Evolutionary conservation across 495 filamentous ascomycete genomes (phyloP), one percentile per base, ranked within the genome.

Genomic region (Daldinia caldariorum): DNA sequence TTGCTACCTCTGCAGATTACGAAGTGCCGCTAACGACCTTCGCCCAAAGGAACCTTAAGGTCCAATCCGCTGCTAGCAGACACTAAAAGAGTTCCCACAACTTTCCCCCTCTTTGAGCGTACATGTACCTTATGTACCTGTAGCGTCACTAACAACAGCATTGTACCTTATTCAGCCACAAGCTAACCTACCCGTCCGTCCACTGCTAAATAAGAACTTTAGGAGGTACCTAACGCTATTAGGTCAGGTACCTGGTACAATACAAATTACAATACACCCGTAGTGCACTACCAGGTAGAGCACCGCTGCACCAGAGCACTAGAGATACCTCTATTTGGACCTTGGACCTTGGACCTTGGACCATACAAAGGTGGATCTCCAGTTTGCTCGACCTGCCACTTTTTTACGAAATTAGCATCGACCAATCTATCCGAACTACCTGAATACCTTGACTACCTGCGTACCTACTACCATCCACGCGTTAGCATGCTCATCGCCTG

Each of bases 351-450:
- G 55, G 22, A 35, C 34, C 34, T 35, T 35, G 34, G 6, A 35
- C 34, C 6, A 10, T 35, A 35, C 34, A 35, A 35, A 0, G 34
- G 34, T 35, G 43, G 18, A 29, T 18, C 35, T 26, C 16, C 38
- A 39, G 47, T 56, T 59, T 58, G 58, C 58, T 47, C 50, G 18
- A 65, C 63, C 66, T 69, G 61, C 70, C 59, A 66, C 61, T 41
- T 57, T 67, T 67, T 43, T 55, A 53, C 63, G 60, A 74, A 66
- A 74, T 70, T 72, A 74, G 59, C 45, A 70, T 69, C 70, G 70
- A 58, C 71, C 73, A 54, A 63, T 67, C 75, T 58, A 61, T 63
- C 56, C 57, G 39, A 55, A 32, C 53, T 58, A 45, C 53, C 61
- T 61, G 32, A 58, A 14, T 57, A 58, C 62, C 29, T 26, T 26